Evolutionary conservation across 139 green algal species (phyloP).

Genomic region (Auxenochlorella pyrenoidosa): DNA sequence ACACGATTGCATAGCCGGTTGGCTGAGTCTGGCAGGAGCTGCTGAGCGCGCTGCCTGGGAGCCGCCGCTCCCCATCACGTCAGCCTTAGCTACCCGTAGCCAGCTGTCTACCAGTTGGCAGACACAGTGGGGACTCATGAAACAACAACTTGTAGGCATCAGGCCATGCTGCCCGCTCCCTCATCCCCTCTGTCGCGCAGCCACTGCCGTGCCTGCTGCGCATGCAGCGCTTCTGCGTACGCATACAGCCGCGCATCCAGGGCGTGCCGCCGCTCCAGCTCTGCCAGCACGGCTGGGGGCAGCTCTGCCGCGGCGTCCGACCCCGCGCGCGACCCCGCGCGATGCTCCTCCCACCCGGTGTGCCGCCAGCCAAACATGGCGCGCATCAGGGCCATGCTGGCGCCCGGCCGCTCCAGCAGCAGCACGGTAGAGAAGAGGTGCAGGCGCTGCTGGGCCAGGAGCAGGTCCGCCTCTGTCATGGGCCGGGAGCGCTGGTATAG

Average conservation of each 20-base stretch:
- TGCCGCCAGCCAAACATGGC: constrained; percentile 36
- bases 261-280: background rate
- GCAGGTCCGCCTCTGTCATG: constrained; percentile 26
- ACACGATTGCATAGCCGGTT: too few species aligned
- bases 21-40: background rate
- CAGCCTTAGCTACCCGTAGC: background rate
- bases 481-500: constrained; percentile 25
- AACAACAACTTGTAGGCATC: background rate
- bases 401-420: constrained; percentile 9
- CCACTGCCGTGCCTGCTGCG: background rate
- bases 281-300: background rate
- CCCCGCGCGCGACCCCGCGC: background rate
- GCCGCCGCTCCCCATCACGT: background rate
- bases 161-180: too few species aligned
- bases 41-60: background rate
- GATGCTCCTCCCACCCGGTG: background rate
- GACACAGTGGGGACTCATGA: background rate
- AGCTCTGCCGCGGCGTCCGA: constrained; percentile 24
- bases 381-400: constrained; percentile 14
- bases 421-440: constrained; percentile 28
- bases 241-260: constrained; percentile 32
- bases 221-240: constrained; percentile 27
- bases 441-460: constrained; percentile 19
- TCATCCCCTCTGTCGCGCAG: background rate
- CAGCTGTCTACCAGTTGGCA: too few species aligned